These are phyloP conservation scores for Neonectria ditissima DNA, from an alignment of 2,329 filamentous ascomycete species.

Conservation along the genomic window DNA sequence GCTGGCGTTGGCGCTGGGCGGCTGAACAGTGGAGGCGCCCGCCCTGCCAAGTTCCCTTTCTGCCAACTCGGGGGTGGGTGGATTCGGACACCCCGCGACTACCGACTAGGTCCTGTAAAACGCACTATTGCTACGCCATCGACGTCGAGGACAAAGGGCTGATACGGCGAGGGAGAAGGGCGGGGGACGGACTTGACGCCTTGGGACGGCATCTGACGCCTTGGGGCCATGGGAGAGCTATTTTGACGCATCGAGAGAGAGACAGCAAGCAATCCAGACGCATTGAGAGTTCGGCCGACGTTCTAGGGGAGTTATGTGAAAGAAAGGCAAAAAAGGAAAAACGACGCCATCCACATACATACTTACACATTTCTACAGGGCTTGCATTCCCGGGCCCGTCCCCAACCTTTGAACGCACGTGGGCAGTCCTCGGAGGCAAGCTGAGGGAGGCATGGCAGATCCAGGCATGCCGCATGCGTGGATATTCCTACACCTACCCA, in stretches of 20 bases:
- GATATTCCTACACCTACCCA: not conserved
- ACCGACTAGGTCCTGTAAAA: not conserved
- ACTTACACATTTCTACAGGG: not conserved
- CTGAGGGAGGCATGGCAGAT: not conserved
- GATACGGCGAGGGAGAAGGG: not conserved
- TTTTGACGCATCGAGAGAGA: not conserved
- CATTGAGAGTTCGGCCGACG: not conserved
- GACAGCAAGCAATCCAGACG: not conserved
- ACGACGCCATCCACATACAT: not conserved
- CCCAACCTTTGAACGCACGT: not conserved
- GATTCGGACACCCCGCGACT: constrained; percentile 12
- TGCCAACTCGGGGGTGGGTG: not conserved
- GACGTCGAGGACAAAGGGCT: not conserved
- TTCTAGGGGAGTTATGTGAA: not conserved
- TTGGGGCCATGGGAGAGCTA: not conserved
- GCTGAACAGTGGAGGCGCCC: not conserved
- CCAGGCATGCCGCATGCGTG: not conserved
- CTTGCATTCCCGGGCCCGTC: not conserved
- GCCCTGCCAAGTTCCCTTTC: not conserved
- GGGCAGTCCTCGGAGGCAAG: not conserved
- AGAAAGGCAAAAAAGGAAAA: not conserved
- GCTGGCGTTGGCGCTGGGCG: not conserved
- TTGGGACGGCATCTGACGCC: not conserved
- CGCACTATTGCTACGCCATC: not conserved
- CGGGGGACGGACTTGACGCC: not conserved